Percentiles rank a stretch among this genome's conserved stretches.
Evolutionary conservation across 352 stramenopile genomes (phyloP).

Genomic region (Phytophthora agathidicida): DNA sequence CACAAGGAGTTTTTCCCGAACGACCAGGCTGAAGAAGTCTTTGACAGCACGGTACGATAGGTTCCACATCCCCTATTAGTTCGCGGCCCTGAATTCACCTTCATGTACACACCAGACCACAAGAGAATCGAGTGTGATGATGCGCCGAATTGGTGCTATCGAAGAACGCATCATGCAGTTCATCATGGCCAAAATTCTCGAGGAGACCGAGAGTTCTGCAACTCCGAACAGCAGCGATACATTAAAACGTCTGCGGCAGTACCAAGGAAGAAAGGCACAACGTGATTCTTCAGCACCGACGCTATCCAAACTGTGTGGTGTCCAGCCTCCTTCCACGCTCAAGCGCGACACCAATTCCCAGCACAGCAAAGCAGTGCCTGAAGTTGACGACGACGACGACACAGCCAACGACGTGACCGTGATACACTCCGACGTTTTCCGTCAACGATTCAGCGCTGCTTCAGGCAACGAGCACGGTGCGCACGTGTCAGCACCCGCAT

Average conservation of each 20-base stretch:
- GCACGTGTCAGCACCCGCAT: background rate
- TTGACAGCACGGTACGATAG: constrained; percentile 56
- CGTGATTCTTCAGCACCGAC: constrained; percentile 5
- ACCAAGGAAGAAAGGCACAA: constrained; percentile 44
- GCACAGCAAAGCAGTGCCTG: constrained; percentile 10
- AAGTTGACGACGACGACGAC: constrained; percentile 29
- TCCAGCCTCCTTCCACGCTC: constrained; percentile 36
- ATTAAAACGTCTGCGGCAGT: constrained; percentile 47
- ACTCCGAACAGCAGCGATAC: constrained; percentile 50
- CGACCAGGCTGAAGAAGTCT: constrained; percentile 41
- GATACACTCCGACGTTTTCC: constrained; percentile 37
- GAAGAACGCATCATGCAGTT: constrained; percentile 74
- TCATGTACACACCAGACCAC: constrained; percentile 3
- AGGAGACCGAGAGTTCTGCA: constrained; percentile 38
- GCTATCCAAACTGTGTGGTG: background rate
- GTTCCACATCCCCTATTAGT: too few relatives aligned
- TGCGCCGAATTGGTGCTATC: constrained; percentile 60
- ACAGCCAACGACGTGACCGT: constrained; percentile 15
- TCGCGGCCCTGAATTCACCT: background rate
- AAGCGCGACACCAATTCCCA: constrained; percentile 9
- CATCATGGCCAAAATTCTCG: constrained; percentile 61
- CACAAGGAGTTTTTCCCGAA: constrained; percentile 56
- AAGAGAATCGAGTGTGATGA: constrained; percentile 25
- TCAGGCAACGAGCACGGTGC: background rate
- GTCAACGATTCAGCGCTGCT: constrained; percentile 17